These are phyloP conservation scores for Eragrostis nindensis DNA, from an alignment of 176 grass and related monocot genomes.

Conservation along the genomic window DNA sequence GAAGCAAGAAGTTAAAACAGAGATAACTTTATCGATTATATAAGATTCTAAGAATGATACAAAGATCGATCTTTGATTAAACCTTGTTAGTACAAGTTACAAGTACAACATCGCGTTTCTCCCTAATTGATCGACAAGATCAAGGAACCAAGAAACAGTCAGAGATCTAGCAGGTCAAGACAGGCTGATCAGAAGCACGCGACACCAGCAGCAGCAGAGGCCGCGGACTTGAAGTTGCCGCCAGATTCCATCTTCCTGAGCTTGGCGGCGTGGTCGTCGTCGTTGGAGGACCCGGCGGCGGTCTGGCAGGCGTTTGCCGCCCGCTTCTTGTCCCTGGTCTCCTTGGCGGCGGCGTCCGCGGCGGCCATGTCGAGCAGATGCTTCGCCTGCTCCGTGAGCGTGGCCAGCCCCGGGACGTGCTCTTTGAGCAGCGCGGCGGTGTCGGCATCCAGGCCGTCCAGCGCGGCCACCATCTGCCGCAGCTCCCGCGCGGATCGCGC, in stretches of 20 bases:
- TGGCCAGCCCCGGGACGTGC: conserved; percentile 13
- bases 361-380: conserved; percentile 42
- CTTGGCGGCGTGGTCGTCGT: neutral
- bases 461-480: conserved; percentile 7
- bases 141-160: neutral
- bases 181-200: neutral
- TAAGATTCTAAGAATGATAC: neutral
- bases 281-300: neutral
- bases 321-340: conserved; percentile 30
- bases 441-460: neutral
- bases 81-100: too few relatives aligned
- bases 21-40: too few relatives aligned
- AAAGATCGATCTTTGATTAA: neutral
- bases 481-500: conserved; percentile 23
- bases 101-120: neutral
- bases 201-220: neutral
- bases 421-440: neutral
- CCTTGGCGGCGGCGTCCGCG: neutral
- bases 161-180: neutral
- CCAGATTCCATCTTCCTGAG: neutral
- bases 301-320: neutral
- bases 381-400: conserved; percentile 27
- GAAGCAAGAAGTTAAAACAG: too few relatives aligned
- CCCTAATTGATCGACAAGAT: neutral
- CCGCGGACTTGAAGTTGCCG: conserved; percentile 16